These are phyloP conservation scores for Hypomyces perniciosus DNA, from an alignment of 2,329 filamentous ascomycete species.

Conservation along the genomic window DNA sequence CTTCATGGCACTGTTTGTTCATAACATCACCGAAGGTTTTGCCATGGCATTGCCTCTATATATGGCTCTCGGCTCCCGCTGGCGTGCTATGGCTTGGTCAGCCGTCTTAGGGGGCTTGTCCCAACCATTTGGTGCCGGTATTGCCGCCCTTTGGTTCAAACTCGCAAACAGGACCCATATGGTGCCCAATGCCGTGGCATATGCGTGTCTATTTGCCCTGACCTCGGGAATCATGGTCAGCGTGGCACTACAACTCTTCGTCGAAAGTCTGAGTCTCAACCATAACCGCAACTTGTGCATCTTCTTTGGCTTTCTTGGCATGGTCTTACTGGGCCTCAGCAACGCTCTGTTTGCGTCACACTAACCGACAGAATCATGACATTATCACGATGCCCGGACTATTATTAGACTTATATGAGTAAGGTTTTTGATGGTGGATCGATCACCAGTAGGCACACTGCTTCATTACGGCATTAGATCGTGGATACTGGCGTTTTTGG, in stretches of 20 bases:
- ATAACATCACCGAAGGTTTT: slow-evolving; percentile 97
- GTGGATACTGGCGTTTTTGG: slow-evolving; percentile 11
- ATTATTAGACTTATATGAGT: too few species aligned
- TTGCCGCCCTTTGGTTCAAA: slow-evolving; percentile 83
- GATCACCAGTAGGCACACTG: too few species aligned
- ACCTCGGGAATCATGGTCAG: slow-evolving; percentile 95
- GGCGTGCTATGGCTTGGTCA: slow-evolving; percentile 78
- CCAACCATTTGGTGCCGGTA: slow-evolving; percentile 77
- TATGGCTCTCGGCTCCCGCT: slow-evolving; percentile 75
- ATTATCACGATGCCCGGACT: background rate
- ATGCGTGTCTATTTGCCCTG: slow-evolving; percentile 77
- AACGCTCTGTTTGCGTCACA: slow-evolving; percentile 69
- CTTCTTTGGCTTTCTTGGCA: slow-evolving; percentile 75
- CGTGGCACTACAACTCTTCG: slow-evolving; percentile 83
- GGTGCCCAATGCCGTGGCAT: slow-evolving; percentile 51
- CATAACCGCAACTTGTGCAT: slow-evolving; percentile 74
- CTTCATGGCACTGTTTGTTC: slow-evolving; percentile 92
- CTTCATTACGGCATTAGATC: background rate
- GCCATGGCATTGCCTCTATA: slow-evolving; percentile 89
- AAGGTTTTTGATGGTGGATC: too few species aligned
- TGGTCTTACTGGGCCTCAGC: slow-evolving; percentile 80
- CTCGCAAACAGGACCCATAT: slow-evolving; percentile 51
- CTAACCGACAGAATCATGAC: slow-evolving; percentile 18
- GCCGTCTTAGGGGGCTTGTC: slow-evolving; percentile 77
- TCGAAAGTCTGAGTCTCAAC: slow-evolving; percentile 76